These are phyloP conservation scores for Didymella sp. DNA, from an alignment of 2,329 filamentous ascomycete genomes.

Conservation along the genomic window DNA sequence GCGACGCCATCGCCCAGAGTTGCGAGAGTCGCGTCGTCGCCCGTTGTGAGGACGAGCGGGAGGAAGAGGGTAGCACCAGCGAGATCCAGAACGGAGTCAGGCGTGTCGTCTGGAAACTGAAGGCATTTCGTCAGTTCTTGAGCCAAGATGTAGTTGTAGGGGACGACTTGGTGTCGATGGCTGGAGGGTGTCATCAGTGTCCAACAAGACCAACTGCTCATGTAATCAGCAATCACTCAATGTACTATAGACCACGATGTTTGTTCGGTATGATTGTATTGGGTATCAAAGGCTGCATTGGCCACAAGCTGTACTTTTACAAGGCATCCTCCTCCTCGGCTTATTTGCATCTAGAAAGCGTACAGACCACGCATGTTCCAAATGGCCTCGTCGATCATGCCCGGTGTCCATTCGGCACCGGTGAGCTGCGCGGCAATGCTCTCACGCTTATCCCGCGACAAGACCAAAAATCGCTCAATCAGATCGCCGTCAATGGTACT, in stretches of 20 bases:
- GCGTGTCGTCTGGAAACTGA: too few relatives aligned
- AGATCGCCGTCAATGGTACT: slow-evolving; percentile 96
- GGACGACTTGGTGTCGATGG: too few relatives aligned
- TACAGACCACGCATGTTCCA: slow-evolving; percentile 49
- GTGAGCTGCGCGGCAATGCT: slow-evolving; percentile 95
- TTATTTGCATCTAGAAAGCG: slow-evolving; percentile 34
- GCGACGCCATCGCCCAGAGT: not conserved
- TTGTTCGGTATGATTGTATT: not conserved
- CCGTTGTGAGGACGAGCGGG: not conserved
- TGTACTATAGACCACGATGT: too few relatives aligned
- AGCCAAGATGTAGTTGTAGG: too few relatives aligned
- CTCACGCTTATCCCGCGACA: slow-evolving; percentile 88
- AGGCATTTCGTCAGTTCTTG: too few relatives aligned
- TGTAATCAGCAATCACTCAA: too few relatives aligned
- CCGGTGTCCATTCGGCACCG: slow-evolving; percentile 71
- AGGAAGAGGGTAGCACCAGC: not conserved
- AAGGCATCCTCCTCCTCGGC: not conserved
- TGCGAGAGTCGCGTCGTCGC: not conserved
- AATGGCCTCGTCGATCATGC: slow-evolving; percentile 94
- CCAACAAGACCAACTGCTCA: too few relatives aligned
- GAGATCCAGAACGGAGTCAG: not conserved
- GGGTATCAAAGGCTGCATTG: not conserved
- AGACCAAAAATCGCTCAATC: slow-evolving; percentile 85
- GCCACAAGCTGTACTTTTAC: not conserved
- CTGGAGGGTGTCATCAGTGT: too few relatives aligned